Evolutionary conservation across 306 rosid genomes (phyloP).

Genomic region (Carpinus fangiana): DNA sequence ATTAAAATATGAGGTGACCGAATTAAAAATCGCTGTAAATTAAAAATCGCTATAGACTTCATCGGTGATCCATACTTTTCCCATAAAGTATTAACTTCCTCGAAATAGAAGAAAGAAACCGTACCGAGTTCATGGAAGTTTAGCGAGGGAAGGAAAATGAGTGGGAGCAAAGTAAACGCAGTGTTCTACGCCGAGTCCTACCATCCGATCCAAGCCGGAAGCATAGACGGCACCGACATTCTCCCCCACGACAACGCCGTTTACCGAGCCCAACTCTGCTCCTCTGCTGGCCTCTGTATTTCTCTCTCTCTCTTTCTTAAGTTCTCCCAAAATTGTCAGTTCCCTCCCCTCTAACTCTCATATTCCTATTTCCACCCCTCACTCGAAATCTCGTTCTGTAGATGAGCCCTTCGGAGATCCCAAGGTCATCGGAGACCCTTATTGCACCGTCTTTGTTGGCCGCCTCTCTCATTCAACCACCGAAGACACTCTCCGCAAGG

Average conservation of each 20-base stretch:
- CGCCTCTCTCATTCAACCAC: conserved; percentile 74
- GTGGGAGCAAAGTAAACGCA: conserved; percentile 35
- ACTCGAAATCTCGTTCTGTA: conserved; percentile 28
- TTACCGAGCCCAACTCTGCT: conserved; percentile 75
- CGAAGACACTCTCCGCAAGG: conserved; percentile 63
- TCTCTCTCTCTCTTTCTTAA: background rate
- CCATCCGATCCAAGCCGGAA: conserved; percentile 92
- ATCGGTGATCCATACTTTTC: too few species aligned
- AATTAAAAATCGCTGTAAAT: too few species aligned
- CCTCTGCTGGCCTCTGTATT: conserved; percentile 70
- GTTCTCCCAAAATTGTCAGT: background rate
- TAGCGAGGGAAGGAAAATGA: conserved; percentile 6
- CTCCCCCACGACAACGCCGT: conserved; percentile 85
- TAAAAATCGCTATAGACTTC: too few species aligned
- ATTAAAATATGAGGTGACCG: too few species aligned
- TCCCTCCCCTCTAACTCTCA: background rate
- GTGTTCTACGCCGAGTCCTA: conserved; percentile 78
- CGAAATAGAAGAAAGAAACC: background rate
- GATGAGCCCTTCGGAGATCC: conserved; percentile 86
- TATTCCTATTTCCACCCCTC: background rate
- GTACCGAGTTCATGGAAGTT: background rate
- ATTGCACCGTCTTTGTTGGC: conserved; percentile 74
- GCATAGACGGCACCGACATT: conserved; percentile 87
- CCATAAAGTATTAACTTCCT: background rate
- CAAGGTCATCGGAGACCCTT: conserved; percentile 75